Evolutionary conservation across 2,329 filamentous ascomycete species (phyloP).

Genomic region (Calonectria crousiana): DNA sequence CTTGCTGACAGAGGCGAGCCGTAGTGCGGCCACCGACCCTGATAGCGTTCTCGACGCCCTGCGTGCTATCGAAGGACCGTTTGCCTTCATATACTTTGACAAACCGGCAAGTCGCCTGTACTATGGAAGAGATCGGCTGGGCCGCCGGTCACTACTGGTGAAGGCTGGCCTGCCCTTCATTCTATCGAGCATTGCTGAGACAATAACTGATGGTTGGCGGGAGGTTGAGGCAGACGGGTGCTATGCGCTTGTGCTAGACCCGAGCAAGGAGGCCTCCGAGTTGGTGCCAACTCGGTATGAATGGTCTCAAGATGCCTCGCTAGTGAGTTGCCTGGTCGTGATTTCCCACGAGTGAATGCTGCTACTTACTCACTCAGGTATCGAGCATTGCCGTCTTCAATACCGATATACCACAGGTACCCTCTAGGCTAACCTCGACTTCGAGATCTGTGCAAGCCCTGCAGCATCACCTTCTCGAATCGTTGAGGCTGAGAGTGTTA

Average conservation of each 20-base stretch:
- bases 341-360: slow-evolving; percentile 41
- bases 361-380: slow-evolving; percentile 62
- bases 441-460: slow-evolving; percentile 67
- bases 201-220: slow-evolving; percentile 66
- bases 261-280: slow-evolving; percentile 3
- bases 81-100: slow-evolving; percentile 90
- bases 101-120: slow-evolving; percentile 71
- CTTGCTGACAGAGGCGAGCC: slow-evolving; percentile 63
- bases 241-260: slow-evolving; percentile 72
- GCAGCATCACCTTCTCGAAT: slow-evolving; percentile 66
- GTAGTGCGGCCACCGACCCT: slow-evolving; percentile 33
- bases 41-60: slow-evolving; percentile 63
- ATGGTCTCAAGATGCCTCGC: slow-evolving; percentile 52
- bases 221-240: slow-evolving; percentile 91
- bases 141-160: slow-evolving; percentile 83
- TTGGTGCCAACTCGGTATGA: slow-evolving; percentile 41
- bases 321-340: slow-evolving; percentile 55
- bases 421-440: slow-evolving; percentile 29
- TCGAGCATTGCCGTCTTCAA: slow-evolving; percentile 69
- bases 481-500: slow-evolving; percentile 73
- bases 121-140: slow-evolving; percentile 89
- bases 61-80: slow-evolving; percentile 80
- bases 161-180: slow-evolving; percentile 64
- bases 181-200: slow-evolving; percentile 79
- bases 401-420: slow-evolving; percentile 53